These are phyloP conservation scores for Fonsecaea monophora DNA, from an alignment of 2,329 filamentous ascomycete genomes.

Conservation along the genomic window DNA sequence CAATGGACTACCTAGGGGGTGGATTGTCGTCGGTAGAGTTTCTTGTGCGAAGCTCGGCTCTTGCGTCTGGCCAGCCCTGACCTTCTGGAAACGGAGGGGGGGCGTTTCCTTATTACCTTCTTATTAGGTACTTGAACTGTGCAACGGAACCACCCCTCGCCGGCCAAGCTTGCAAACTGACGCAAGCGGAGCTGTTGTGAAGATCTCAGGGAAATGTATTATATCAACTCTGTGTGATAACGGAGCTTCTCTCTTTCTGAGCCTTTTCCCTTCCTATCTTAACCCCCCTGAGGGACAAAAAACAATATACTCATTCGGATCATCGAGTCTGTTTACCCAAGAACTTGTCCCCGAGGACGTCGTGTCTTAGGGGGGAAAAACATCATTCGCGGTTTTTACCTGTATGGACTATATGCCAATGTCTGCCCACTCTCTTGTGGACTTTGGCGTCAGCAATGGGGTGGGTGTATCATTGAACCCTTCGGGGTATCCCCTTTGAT, in stretches of 20 bases:
- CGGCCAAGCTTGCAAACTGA: neutral
- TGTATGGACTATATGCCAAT: constrained; percentile 5
- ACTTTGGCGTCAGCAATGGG: constrained; percentile 3
- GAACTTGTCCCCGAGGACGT: neutral
- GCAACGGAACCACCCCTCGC: neutral
- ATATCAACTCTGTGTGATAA: neutral
- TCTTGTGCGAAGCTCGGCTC: neutral
- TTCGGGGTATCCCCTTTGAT: neutral
- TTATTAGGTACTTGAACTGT: too few species aligned
- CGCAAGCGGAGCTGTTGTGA: neutral
- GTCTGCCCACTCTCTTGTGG: constrained; percentile 5
- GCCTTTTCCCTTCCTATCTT: too few species aligned
- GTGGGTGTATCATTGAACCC: neutral
- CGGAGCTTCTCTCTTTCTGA: neutral
- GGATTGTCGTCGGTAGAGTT: too few species aligned
- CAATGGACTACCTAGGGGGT: too few species aligned
- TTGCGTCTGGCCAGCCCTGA: neutral
- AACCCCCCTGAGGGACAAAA: neutral
- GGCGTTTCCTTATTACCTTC: neutral
- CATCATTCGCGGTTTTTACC: neutral
- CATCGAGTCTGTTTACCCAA: neutral
- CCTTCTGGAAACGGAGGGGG: neutral
- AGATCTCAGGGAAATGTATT: neutral
- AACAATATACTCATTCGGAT: too few species aligned
- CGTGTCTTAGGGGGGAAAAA: neutral